A percentile compares a stretch with the other conserved stretches of the same genome.
These are phyloP conservation scores for Anethum foeniculum DNA, from an alignment of 140 eudicot genomes.

Conservation along the genomic window DNA sequence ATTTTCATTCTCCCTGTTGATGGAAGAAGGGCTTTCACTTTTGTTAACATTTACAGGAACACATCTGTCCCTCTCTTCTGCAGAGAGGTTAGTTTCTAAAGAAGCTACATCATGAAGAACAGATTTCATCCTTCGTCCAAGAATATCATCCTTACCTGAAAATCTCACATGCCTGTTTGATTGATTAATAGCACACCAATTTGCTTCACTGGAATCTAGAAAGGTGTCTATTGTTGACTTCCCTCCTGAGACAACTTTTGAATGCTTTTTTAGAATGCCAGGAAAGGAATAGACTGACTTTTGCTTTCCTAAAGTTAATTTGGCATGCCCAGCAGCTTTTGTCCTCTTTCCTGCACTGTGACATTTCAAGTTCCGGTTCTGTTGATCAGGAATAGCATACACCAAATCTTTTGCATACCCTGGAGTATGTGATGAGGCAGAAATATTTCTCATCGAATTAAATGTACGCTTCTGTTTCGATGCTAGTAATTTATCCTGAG, in stretches of 20 bases:
- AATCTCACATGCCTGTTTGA: conserved; percentile 14
- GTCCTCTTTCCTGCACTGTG: conserved; percentile 10
- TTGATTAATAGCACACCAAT: conserved; percentile 4
- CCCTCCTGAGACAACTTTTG: not conserved
- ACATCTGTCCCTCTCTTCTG: not conserved
- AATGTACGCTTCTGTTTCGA: conserved; percentile 6
- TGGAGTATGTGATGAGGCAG: not conserved
- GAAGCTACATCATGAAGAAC: conserved; percentile 9
- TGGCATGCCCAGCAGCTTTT: conserved; percentile 3
- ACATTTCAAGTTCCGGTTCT: conserved; percentile 8
- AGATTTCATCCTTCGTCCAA: conserved; percentile 11
- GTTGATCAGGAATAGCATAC: conserved; percentile 5
- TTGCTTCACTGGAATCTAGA: not conserved
- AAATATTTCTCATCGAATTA: not conserved
- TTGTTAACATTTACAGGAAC: not conserved
- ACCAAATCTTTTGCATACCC: conserved; percentile 5
- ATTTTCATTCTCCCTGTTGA: conserved; percentile 5
- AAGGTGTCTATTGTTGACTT: conserved; percentile 3
- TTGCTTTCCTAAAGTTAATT: not conserved
- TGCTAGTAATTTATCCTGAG: conserved; percentile 16
- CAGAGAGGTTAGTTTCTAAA: not conserved
- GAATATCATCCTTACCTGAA: conserved; percentile 15
- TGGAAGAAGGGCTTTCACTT: conserved; percentile 9
- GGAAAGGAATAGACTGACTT: conserved; percentile 2
- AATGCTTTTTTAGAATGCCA: conserved; percentile 15